Evolutionary conservation across 2,329 filamentous ascomycete genomes (phyloP).

Genomic region (Moelleriella libera): DNA sequence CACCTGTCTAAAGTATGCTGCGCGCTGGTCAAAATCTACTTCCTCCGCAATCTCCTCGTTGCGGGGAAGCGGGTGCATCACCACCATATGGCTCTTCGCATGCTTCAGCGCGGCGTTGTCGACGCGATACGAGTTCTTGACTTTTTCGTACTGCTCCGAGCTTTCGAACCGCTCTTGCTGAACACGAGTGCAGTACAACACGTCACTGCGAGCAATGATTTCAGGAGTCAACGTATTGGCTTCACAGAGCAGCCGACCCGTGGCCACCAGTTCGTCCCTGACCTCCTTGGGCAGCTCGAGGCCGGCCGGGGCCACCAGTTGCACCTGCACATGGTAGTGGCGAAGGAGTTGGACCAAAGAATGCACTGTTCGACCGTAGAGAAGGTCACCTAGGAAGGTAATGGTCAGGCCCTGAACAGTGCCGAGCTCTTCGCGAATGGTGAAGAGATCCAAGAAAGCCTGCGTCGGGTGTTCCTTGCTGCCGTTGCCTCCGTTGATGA

Average conservation of each 20-base stretch:
- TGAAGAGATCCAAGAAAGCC: conserved; percentile 94
- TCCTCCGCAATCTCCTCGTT: conserved; percentile 91
- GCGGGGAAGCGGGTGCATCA: conserved; percentile 88
- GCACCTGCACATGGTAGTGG: conserved; percentile 89
- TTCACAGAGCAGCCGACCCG: conserved; percentile 66
- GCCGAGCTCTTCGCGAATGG: conserved; percentile 92
- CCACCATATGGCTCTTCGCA: conserved; percentile 84
- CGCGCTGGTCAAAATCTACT: conserved; percentile 92
- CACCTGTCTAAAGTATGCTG: conserved; percentile 98
- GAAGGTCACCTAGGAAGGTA: conserved; percentile 87
- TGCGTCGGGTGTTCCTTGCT: conserved; percentile 94
- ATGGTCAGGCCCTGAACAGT: conserved; percentile 92
- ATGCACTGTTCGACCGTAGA: conserved; percentile 89
- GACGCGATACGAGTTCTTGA: conserved; percentile 81
- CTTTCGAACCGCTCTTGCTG: conserved; percentile 94
- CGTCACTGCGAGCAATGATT: conserved; percentile 74
- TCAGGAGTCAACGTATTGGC: conserved; percentile 71
- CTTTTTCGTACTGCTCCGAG: conserved; percentile 63
- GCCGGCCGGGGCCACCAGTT: conserved; percentile 73
- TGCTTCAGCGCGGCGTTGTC: conserved; percentile 82
- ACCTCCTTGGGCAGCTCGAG: conserved; percentile 67
- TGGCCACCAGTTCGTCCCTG: conserved; percentile 52
- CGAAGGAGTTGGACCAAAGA: conserved; percentile 86
- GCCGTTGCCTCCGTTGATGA: conserved; percentile 96
- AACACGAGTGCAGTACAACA: conserved; percentile 92